Evolutionary conservation across 495 filamentous ascomycete species (phyloP), one percentile per base, ranked within the genome.

Genomic region (Lentithecium fluviatile): DNA sequence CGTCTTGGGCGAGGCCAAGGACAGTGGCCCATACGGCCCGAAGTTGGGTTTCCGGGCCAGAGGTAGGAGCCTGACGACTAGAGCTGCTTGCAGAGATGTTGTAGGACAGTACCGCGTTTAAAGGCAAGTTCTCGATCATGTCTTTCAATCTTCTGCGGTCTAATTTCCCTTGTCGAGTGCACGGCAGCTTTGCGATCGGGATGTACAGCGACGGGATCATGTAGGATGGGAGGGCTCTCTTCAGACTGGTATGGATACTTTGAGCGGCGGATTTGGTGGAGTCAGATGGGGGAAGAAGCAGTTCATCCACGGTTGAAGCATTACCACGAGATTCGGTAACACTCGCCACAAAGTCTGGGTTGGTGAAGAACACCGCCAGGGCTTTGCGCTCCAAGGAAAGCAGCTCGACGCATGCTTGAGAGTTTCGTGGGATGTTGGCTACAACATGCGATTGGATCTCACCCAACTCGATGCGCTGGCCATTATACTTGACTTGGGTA

Each of bases 401-500:
- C 15, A 49, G 17, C 45, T 52, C 51, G 23, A 57, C 45, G 3
- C 4, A 32, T 32, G 29, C 29, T 32, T 32, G 29, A 32, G 29
- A 32, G 29, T 32, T 32, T 32, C 10, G 29, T 8, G 56, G 29
- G 17, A 65, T 36, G 7, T 40, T 55, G 25, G 55, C 51, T 20
- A 55, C 21, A 13, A 60, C 50, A 32, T 54, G 53, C 24, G 61
- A 45, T 52, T 45, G 48, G 12, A 80, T 66, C 52, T 81, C 78
- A 2, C 65, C 74, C 13, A 77, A 66, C 52, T 82, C 78, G 25
- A 83, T 67, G 8, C 79, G 67, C 38, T 77, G 75, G 5, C 78
- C 78, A 36, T 73, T 64, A 19, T 81, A 68, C 62, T 82, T 83
- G 53, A 81, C 65, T 56, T 81, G 79, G 45, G 68, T 66, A 52